A percentile compares a stretch with the other conserved stretches of the same genome.
Evolutionary conservation across 257 asterid genomes (phyloP).

Genomic region (Solanum virginianum): DNA sequence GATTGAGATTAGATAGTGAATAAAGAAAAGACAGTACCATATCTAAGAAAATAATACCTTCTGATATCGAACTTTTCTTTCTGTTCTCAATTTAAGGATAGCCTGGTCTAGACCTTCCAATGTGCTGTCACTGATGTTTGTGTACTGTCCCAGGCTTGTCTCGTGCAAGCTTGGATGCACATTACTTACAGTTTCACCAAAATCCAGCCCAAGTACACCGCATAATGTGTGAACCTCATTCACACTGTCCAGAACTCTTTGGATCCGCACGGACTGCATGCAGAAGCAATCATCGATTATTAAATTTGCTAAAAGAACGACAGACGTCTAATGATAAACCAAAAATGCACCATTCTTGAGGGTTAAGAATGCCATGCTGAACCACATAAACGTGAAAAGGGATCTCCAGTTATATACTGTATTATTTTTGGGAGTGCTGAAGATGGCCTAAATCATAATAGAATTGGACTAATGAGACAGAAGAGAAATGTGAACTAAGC

Average conservation of each 20-base stretch:
- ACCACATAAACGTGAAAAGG: background rate
- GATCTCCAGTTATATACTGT: background rate
- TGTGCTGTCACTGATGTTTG: slow-evolving; percentile 69
- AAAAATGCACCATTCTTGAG: background rate
- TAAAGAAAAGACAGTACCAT: background rate
- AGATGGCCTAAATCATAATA: background rate
- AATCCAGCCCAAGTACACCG: slow-evolving; percentile 66
- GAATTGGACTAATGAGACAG: background rate
- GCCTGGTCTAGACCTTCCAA: slow-evolving; percentile 75
- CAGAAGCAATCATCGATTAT: background rate
- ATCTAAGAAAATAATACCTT: slow-evolving; percentile 39
- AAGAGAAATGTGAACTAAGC: background rate
- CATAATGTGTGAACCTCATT: slow-evolving; percentile 83
- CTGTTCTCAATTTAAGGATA: slow-evolving; percentile 51
- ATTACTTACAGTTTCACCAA: slow-evolving; percentile 60
- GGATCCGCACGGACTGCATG: slow-evolving; percentile 75
- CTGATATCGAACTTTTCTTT: slow-evolving; percentile 62
- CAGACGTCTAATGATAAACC: background rate
- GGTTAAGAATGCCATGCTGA: background rate
- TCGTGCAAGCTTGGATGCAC: slow-evolving; percentile 83
- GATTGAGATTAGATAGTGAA: slow-evolving; percentile 7
- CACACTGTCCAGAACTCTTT: slow-evolving; percentile 63
- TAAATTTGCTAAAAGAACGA: background rate
- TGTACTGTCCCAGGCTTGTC: slow-evolving; percentile 45
- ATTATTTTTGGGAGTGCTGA: background rate